Evolutionary conservation across 2,329 filamentous ascomycete genomes (phyloP).

Genomic region (Blastomyces emzantsi): DNA sequence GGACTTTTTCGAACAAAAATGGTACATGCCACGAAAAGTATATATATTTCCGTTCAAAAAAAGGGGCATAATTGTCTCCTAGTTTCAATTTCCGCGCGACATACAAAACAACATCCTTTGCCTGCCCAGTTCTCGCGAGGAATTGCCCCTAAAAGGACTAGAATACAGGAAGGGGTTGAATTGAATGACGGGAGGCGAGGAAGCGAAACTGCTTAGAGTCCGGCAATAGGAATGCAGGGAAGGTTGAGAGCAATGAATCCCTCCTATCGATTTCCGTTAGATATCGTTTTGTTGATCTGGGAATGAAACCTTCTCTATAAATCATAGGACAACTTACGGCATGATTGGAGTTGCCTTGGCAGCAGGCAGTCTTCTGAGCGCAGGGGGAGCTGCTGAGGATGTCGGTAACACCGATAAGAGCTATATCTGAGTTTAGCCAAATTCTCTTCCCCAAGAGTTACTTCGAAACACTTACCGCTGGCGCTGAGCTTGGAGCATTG

Average conservation of each 20-base stretch:
- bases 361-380: conserved; percentile 16
- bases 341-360: conserved; percentile 12
- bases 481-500: conserved; percentile 35
- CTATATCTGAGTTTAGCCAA: conserved; percentile 14
- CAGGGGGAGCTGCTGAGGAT: conserved; percentile 15
- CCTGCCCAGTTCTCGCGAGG: not conserved
- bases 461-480: conserved; percentile 21
- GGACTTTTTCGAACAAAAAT: conserved; percentile 1
- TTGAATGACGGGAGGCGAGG: not conserved
- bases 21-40: conserved; percentile 1
- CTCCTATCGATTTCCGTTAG: conserved; percentile 19
- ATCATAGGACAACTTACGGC: conserved; percentile 11
- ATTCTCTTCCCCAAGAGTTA: not conserved
- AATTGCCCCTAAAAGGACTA: not conserved
- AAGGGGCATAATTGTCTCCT: not conserved
- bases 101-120: not conserved
- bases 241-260: conserved; percentile 30
- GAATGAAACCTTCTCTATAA: no score
- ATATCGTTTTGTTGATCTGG: not conserved
- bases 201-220: conserved; percentile 25
- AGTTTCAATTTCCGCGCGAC: not conserved
- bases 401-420: conserved; percentile 24
- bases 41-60: conserved; percentile 3
- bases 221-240: conserved; percentile 33
- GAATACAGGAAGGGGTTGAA: conserved; percentile 2